Evolutionary conservation across 2,329 filamentous ascomycete species (phyloP).

Genomic region (Ramichloridium luteum): DNA sequence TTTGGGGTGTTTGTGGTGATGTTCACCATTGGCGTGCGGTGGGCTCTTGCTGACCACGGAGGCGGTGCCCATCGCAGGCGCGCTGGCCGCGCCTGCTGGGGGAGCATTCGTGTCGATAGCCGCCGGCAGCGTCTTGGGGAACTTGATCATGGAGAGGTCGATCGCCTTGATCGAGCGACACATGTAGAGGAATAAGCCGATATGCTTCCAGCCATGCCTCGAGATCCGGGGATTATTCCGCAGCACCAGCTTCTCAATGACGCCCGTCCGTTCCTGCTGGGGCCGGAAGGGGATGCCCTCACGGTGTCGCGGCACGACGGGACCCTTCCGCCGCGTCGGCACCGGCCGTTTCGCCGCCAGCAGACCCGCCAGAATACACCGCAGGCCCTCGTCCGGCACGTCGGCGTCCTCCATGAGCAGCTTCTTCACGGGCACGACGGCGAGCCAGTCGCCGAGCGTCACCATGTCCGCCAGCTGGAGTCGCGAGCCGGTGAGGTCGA

Average conservation of each 20-base stretch:
- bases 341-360: slow-evolving; percentile 63
- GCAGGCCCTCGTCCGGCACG: slow-evolving; percentile 72
- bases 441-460: slow-evolving; percentile 85
- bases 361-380: slow-evolving; percentile 75
- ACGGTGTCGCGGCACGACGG: slow-evolving; percentile 19
- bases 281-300: slow-evolving; percentile 12
- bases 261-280: slow-evolving; percentile 45
- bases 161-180: slow-evolving; percentile 75
- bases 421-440: slow-evolving; percentile 81
- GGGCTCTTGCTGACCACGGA: too few species aligned
- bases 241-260: slow-evolving; percentile 74
- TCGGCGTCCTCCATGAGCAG: slow-evolving; percentile 78
- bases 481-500: slow-evolving; percentile 76
- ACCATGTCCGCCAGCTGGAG: slow-evolving; percentile 72
- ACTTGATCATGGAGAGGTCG: slow-evolving; percentile 73
- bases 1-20: background rate
- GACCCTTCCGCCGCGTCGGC: slow-evolving; percentile 20
- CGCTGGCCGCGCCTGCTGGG: too few species aligned
- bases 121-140: slow-evolving; percentile 42
- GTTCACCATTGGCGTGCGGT: slow-evolving; percentile 6
- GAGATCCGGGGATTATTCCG: slow-evolving; percentile 84
- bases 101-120: too few species aligned
- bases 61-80: slow-evolving; percentile 12
- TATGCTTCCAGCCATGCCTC: slow-evolving; percentile 78
- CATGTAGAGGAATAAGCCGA: slow-evolving; percentile 81